phyloP scores from a whole-genome alignment of 371 early-diverging fungal species.

The Fennellomyces sp. region DNA sequence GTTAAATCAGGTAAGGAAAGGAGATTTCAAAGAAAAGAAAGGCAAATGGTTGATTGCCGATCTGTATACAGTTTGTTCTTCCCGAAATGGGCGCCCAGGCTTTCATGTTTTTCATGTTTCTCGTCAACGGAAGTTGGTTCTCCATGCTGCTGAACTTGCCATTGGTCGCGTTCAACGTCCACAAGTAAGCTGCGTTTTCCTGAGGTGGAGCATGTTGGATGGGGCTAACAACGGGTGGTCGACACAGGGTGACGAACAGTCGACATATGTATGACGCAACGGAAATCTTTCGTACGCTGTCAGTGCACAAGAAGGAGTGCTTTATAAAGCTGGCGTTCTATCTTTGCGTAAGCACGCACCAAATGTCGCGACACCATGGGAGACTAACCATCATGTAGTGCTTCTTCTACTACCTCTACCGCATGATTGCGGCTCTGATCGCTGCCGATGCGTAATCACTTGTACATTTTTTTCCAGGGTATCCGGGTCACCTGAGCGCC shows the following conservation, averaged over 20 bases:
- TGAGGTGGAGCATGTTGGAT: neutral
- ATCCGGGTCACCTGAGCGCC: neutral
- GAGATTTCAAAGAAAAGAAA: neutral
- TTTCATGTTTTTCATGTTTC: slow-evolving; percentile 79
- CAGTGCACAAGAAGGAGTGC: slow-evolving; percentile 90
- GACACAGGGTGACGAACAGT: slow-evolving; percentile 69
- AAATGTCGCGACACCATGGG: too few species aligned
- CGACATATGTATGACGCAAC: slow-evolving; percentile 96
- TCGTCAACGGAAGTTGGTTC: slow-evolving; percentile 88
- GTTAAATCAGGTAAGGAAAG: slow-evolving; percentile 82
- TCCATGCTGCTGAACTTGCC: slow-evolving; percentile 86
- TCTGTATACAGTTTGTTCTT: slow-evolving; percentile 77
- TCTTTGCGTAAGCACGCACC: slow-evolving; percentile 75
- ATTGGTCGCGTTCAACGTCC: slow-evolving; percentile 80
- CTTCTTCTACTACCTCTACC: slow-evolving; percentile 91
- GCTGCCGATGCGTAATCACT: slow-evolving; percentile 53
- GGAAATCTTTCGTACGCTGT: slow-evolving; percentile 93
- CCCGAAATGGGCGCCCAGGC: slow-evolving; percentile 90
- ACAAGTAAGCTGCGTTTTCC: slow-evolving; percentile 82
- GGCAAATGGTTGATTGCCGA: neutral
- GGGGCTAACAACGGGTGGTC: neutral
- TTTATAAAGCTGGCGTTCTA: slow-evolving; percentile 96
- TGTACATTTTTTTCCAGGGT: too few species aligned
- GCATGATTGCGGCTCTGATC: slow-evolving; percentile 73
- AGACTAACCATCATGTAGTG: too few species aligned